These are phyloP conservation scores for Fusarium secorum DNA, from an alignment of 2,329 filamentous ascomycete genomes.

Conservation along the genomic window DNA sequence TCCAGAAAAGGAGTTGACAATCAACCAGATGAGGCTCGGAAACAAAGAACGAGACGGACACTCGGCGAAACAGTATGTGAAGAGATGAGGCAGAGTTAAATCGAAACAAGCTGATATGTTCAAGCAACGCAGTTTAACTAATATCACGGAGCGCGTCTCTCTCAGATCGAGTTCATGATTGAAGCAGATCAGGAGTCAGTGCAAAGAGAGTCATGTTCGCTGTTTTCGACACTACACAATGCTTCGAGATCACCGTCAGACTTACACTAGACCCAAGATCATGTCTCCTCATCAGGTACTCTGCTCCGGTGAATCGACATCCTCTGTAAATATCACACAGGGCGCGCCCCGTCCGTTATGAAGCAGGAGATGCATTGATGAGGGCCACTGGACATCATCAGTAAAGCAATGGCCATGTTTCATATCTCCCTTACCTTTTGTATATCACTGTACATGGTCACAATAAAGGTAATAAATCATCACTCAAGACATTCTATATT, in stretches of 20 bases:
- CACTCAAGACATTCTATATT: conserved; percentile 33
- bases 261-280: background rate
- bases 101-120: background rate
- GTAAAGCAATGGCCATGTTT: background rate
- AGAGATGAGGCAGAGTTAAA: background rate
- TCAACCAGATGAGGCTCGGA: background rate
- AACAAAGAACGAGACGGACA: background rate
- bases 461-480: background rate
- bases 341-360: background rate
- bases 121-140: background rate
- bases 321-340: background rate
- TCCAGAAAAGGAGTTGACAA: background rate
- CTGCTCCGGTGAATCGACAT: background rate
- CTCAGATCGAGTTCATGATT: background rate
- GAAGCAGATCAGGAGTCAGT: background rate
- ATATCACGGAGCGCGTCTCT: background rate
- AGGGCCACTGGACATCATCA: conserved; percentile 9
- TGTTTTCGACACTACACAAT: background rate
- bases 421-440: background rate
- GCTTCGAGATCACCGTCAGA: background rate
- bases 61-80: background rate
- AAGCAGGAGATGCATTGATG: background rate
- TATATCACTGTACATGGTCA: conserved; percentile 3
- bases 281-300: background rate
- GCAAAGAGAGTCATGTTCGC: background rate